Evolutionary conservation across 345 rosid species (phyloP).

Genomic region (Erodium maritimum): DNA sequence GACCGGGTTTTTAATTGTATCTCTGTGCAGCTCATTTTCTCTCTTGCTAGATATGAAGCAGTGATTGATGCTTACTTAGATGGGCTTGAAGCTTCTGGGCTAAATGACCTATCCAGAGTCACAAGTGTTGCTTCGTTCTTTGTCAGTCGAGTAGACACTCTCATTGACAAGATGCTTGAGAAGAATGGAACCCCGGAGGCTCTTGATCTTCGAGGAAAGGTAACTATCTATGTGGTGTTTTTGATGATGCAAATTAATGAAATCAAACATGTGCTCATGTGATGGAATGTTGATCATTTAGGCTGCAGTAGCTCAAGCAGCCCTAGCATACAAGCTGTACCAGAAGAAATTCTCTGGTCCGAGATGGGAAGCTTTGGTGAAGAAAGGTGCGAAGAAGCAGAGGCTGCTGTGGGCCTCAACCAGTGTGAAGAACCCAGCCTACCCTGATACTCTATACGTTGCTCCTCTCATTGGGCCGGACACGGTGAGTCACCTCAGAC

Average conservation of each 20-base stretch:
- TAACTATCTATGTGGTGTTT: slow-evolving; percentile 10
- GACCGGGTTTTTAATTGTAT: slow-evolving; percentile 4
- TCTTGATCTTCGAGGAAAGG: slow-evolving; percentile 95
- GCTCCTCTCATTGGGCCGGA: slow-evolving; percentile 94
- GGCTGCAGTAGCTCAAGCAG: slow-evolving; percentile 99
- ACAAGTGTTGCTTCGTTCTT: slow-evolving; percentile 98
- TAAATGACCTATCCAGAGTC: slow-evolving; percentile 80
- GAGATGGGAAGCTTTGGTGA: slow-evolving; percentile 89
- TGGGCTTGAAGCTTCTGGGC: slow-evolving; percentile 96
- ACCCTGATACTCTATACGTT: slow-evolving; percentile 77
- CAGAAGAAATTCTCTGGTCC: slow-evolving; percentile 97
- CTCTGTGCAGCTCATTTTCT: slow-evolving; percentile 77
- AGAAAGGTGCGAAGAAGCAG: slow-evolving; percentile 98
- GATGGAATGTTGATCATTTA: slow-evolving; percentile 17
- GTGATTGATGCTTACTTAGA: slow-evolving; percentile 96
- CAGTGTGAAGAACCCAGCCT: slow-evolving; percentile 95
- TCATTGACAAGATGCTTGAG: slow-evolving; percentile 91
- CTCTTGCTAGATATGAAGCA: slow-evolving; percentile 80
- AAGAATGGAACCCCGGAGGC: slow-evolving; percentile 90
- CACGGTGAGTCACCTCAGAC: slow-evolving; percentile 38
- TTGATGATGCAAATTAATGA: no score
- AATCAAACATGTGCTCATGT: slow-evolving; percentile 8
- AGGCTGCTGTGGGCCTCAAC: slow-evolving; percentile 94
- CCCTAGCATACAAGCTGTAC: slow-evolving; percentile 82
- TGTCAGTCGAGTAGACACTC: slow-evolving; percentile 94